phyloP scores from a whole-genome alignment of 495 filamentous ascomycete species.

The Daldinia childiae region DNA sequence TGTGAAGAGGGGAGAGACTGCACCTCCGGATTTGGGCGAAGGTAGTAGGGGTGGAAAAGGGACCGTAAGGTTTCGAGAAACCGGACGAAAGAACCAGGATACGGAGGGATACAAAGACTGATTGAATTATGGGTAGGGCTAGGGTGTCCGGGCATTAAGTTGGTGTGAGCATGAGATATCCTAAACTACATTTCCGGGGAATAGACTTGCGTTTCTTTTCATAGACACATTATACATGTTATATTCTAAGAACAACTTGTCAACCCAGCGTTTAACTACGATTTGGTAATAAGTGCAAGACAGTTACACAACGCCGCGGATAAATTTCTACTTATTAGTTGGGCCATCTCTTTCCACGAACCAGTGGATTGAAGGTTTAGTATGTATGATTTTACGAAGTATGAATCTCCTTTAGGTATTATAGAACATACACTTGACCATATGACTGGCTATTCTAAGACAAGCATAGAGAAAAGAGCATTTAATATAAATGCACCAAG shows the following conservation, averaged over 20 bases:
- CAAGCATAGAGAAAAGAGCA: too few relatives aligned
- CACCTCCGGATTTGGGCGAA: not conserved
- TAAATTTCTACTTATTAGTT: too few relatives aligned
- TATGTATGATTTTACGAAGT: too few relatives aligned
- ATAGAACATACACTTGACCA: too few relatives aligned
- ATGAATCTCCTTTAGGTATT: too few relatives aligned
- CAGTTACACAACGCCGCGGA: too few relatives aligned
- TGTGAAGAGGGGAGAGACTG: conserved; percentile 13
- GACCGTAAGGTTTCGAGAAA: conserved; percentile 23
- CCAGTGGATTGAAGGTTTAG: too few relatives aligned
- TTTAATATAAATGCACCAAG: too few relatives aligned
- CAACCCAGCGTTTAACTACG: not conserved
- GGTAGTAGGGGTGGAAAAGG: not conserved
- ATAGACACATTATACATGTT: not conserved
- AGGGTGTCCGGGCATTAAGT: conserved; percentile 3
- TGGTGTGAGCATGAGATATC: conserved; percentile 10
- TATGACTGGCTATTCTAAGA: too few relatives aligned
- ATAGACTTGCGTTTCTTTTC: conserved; percentile 3
- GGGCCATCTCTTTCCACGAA: too few relatives aligned
- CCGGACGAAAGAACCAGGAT: not conserved
- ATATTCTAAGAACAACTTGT: not conserved
- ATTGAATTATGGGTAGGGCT: conserved; percentile 1
- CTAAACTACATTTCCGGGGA: conserved; percentile 3
- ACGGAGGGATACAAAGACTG: not conserved
- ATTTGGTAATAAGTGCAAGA: not conserved